Conservation (phyloP, 768 basidiomycete species). For the Clitopilus passeckerianus region DNA sequence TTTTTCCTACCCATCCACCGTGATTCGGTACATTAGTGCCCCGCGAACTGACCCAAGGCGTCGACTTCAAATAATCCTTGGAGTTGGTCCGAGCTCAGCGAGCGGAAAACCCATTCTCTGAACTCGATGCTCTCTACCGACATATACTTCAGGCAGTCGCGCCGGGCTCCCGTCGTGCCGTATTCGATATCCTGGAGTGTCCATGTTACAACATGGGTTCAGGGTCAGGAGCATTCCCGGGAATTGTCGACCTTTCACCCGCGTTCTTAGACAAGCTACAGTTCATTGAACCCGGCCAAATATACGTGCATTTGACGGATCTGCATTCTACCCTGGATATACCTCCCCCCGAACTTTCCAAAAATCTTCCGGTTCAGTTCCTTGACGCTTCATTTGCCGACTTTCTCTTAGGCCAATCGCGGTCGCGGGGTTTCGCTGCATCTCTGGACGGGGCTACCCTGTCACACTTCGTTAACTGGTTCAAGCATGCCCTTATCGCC, state of each 20-base stretch:
- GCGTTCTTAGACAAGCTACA: background rate
- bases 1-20: conserved; percentile 10
- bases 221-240: background rate
- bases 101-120: conserved; percentile 6
- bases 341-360: background rate
- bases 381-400: background rate
- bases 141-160: conserved; percentile 3
- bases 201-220: background rate
- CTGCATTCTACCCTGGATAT: background rate
- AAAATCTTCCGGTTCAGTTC: background rate
- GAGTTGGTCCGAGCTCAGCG: background rate
- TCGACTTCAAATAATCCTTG: conserved; percentile 10
- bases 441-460: background rate
- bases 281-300: background rate
- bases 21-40: conserved; percentile 6
- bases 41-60: conserved; percentile 2
- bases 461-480: background rate
- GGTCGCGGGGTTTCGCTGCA: background rate
- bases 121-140: conserved; percentile 11
- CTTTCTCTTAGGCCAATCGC: background rate
- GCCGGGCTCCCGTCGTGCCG: background rate
- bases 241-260: background rate
- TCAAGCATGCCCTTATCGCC: background rate
- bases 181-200: background rate
- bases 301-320: background rate